Evolutionary conservation across 345 rosid genomes (phyloP).

Genomic region (Populus simonii): DNA sequence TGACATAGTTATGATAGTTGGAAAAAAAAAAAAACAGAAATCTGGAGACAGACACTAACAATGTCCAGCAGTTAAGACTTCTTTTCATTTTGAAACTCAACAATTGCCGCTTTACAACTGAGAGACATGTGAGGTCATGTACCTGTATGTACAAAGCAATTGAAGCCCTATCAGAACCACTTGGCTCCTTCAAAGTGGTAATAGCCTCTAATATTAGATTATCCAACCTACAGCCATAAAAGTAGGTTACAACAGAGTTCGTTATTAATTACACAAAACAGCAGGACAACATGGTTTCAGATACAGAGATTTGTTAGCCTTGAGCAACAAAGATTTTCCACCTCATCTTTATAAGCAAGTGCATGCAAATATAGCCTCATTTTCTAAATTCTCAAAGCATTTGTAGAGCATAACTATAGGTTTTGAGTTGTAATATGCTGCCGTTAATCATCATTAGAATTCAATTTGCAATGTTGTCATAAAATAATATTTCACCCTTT

Average conservation of each 20-base stretch:
- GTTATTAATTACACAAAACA: slow-evolving; percentile 13
- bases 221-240: slow-evolving; percentile 58
- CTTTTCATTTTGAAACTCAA: not conserved
- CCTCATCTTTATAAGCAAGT: not conserved
- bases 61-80: slow-evolving; percentile 9
- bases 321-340: not conserved
- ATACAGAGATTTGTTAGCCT: slow-evolving; percentile 2
- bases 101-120: not conserved
- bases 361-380: too few species aligned
- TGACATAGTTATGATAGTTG: not conserved
- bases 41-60: not conserved
- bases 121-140: slow-evolving; percentile 2
- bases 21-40: not conserved
- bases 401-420: too few species aligned
- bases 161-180: slow-evolving; percentile 80
- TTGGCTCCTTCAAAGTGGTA: slow-evolving; percentile 67
- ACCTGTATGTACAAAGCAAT: slow-evolving; percentile 84
- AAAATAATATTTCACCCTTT: not conserved
- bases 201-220: slow-evolving; percentile 76
- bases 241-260: slow-evolving; percentile 10
- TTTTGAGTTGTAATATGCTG: too few species aligned
- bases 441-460: too few species aligned
- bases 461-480: too few species aligned
- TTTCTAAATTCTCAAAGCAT: too few species aligned
- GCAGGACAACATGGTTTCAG: not conserved